These are phyloP conservation scores for Bruguiera gymnorhiza DNA, from an alignment of 345 rosid species.

Conservation along the genomic window DNA sequence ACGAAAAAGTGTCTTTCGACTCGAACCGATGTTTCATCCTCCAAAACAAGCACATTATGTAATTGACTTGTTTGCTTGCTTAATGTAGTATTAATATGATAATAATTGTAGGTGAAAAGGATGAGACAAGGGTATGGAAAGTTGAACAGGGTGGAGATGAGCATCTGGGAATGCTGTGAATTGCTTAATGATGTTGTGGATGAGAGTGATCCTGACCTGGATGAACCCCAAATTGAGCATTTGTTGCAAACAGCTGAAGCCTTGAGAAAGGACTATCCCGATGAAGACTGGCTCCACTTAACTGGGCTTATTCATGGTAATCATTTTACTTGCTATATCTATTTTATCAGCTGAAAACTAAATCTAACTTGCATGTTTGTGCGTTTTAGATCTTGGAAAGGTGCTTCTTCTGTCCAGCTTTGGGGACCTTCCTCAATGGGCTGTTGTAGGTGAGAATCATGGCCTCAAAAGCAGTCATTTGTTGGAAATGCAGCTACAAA, in stretches of 20 bases:
- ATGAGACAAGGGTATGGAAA: slow-evolving; percentile 52
- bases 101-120: slow-evolving; percentile 30
- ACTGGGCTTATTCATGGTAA: slow-evolving; percentile 65
- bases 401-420: slow-evolving; percentile 70
- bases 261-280: slow-evolving; percentile 53
- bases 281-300: slow-evolving; percentile 62
- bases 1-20: too few relatives aligned
- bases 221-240: slow-evolving; percentile 69
- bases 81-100: too few relatives aligned
- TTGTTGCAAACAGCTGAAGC: slow-evolving; percentile 67
- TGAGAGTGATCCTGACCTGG: slow-evolving; percentile 74
- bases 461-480: too few relatives aligned
- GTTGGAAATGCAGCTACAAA: background rate
- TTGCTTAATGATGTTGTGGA: slow-evolving; percentile 60
- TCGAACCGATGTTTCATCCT: too few relatives aligned
- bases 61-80: too few relatives aligned
- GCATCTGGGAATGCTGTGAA: slow-evolving; percentile 76
- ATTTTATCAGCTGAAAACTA: background rate
- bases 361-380: background rate
- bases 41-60: too few relatives aligned
- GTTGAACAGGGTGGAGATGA: slow-evolving; percentile 50
- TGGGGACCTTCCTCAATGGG: slow-evolving; percentile 93
- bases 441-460: slow-evolving; percentile 64
- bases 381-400: slow-evolving; percentile 69
- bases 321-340: background rate